Evolutionary conservation across 177 flowering plant species (phyloP).

Genomic region (Vitis hybrid): DNA sequence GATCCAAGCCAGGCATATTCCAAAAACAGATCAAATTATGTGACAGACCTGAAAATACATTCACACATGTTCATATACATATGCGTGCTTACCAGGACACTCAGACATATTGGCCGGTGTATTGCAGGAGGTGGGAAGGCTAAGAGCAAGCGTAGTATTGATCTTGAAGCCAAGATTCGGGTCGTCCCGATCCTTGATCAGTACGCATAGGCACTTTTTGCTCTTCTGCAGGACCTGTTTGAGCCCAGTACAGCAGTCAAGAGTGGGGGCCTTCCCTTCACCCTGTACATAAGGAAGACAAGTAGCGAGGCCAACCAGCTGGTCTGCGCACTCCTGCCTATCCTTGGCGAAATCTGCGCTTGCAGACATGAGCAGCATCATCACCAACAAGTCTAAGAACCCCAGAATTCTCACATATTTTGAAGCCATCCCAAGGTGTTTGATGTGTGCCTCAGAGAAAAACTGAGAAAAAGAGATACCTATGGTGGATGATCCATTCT

Average conservation of each 20-base stretch:
- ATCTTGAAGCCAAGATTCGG: conserved; percentile 29
- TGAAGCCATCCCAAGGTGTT: too few relatives aligned
- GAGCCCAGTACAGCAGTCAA: conserved; percentile 20
- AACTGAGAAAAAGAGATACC: too few relatives aligned
- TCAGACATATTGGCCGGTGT: conserved; percentile 10
- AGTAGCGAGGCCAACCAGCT: conserved; percentile 13
- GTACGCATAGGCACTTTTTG: conserved; percentile 27
- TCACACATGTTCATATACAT: too few relatives aligned
- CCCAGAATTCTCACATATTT: too few relatives aligned
- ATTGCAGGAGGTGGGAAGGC: conserved; percentile 22
- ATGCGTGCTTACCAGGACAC: conserved; percentile 18
- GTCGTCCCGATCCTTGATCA: conserved; percentile 26
- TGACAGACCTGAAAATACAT: too few relatives aligned
- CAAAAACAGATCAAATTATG: too few relatives aligned
- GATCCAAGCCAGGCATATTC: too few relatives aligned
- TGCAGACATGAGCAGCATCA: conserved; percentile 2
- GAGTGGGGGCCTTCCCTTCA: conserved; percentile 9
- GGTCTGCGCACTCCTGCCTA: conserved; percentile 17
- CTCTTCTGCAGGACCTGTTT: not conserved
- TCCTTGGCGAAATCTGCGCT: conserved; percentile 21
- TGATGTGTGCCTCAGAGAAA: too few relatives aligned
- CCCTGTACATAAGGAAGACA: conserved; percentile 25
- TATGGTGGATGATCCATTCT: too few relatives aligned
- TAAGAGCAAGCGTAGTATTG: conserved; percentile 26
- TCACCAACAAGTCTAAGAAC: not conserved